Base-by-base conservation (phyloP, 306 rosid species). In the Luffa aegyptiaca region DNA sequence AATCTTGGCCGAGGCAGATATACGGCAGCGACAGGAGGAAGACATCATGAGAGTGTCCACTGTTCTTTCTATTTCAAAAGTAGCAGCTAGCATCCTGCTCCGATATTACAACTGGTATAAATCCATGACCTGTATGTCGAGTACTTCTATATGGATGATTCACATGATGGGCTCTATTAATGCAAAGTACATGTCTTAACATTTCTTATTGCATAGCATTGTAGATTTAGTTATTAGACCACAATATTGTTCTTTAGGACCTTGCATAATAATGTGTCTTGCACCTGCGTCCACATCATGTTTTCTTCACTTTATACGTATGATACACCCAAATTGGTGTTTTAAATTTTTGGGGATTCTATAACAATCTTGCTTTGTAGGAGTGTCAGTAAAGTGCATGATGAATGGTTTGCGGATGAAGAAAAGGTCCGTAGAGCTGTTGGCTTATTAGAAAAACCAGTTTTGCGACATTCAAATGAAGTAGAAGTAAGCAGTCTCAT, bases 371-470 rank as follows among this genome's bases (percentile, higher is more conserved):
- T 76, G 45, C 41, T 14, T 41, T 37, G 63, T 83, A 90, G 93
- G 93, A 90, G 88, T 76, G 89, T 88, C 61, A 84, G 93, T 84
- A 88, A 88, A 85, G 87, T 90, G 62, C 91, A 88, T 35, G 93
- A 90, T 79, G 91, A 88, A 87, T 90, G 93, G 91, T 90, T 90
- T 80, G 93, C 88, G 48, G 85, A 90, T 59, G 93, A 90, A 86
- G 90, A 86, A 77, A 88, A 84, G 79, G 91, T 90, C 73, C 86
- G 93, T 42, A 82, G 68, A 80, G 77, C 84, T n/a, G 90, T 90
- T 66, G 93, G 91, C 78, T 83, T 88, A 59, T 70, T 86, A 66
- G 90, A 86, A 82, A 85, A 79, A 52, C 88, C 89, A 64, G 84
- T 71, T 82, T 49, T 88, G 58, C 88, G 57, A 17, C 80, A 33